Percentiles rank a stretch among this genome's conserved stretches.
These are phyloP conservation scores for Saccharomycopsis sp. DNA, from an alignment of 805 yeast genomes.

Conservation along the genomic window DNA sequence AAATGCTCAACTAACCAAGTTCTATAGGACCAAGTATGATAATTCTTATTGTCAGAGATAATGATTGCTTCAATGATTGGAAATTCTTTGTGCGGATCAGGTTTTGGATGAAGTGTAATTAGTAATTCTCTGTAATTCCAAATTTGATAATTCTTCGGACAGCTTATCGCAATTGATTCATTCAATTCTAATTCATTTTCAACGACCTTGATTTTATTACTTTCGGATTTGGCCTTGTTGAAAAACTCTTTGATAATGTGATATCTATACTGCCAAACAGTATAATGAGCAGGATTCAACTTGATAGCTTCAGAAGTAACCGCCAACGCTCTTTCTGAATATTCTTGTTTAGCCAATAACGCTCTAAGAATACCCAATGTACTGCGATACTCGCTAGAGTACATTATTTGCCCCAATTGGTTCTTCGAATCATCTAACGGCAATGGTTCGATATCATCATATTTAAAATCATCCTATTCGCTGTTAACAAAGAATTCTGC, in stretches of 20 bases:
- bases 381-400: constrained; percentile 62
- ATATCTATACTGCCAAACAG: constrained; percentile 74
- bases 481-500: no score
- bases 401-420: constrained; percentile 58
- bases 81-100: constrained; percentile 48
- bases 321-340: constrained; percentile 61
- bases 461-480: constrained; percentile 27
- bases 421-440: constrained; percentile 36
- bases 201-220: constrained; percentile 17
- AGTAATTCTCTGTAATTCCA: constrained; percentile 87
- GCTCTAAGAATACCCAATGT: constrained; percentile 58
- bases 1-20: constrained; percentile 72
- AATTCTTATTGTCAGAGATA: constrained; percentile 77
- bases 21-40: constrained; percentile 93
- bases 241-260: constrained; percentile 38
- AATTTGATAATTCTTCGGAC: constrained; percentile 92
- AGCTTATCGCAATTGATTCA: constrained; percentile 62
- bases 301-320: constrained; percentile 59
- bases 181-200: constrained; percentile 70
- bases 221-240: constrained; percentile 24
- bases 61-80: constrained; percentile 64
- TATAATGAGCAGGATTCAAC: constrained; percentile 81
- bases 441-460: constrained; percentile 37
- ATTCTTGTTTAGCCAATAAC: constrained; percentile 51
- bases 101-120: constrained; percentile 32